A percentile compares a stretch with the other conserved stretches of the same genome.
These are phyloP conservation scores for Rhododendron henanense DNA, from an alignment of 148 eudicot species.

Conservation along the genomic window DNA sequence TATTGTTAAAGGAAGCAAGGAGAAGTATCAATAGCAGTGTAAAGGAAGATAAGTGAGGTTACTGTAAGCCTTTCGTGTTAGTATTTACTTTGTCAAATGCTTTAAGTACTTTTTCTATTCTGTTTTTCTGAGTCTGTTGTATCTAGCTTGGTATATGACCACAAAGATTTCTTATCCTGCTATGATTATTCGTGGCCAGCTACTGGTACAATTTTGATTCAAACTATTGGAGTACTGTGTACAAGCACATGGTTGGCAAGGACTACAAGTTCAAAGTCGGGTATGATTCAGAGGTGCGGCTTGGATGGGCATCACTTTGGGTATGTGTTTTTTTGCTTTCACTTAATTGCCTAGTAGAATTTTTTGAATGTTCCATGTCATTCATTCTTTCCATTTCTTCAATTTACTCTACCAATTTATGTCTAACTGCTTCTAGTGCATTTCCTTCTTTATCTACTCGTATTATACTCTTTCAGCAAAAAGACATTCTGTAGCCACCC, in stretches of 20 bases:
- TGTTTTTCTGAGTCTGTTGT: background rate
- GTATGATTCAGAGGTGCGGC: constrained; percentile 81
- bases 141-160: background rate
- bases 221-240: constrained; percentile 81
- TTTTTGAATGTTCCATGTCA: background rate
- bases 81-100: background rate
- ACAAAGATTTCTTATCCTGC: background rate
- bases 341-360: background rate
- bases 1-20: background rate
- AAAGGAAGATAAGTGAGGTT: background rate
- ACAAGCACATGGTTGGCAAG: constrained; percentile 81
- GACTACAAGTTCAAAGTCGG: constrained; percentile 96
- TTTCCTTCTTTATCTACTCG: background rate
- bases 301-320: constrained; percentile 99
- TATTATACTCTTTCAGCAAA: background rate
- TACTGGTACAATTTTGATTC: constrained; percentile 85
- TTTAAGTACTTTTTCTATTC: background rate
- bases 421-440: background rate
- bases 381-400: background rate
- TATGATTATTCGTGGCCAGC: constrained; percentile 36
- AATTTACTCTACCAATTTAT: constrained; percentile 2
- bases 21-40: background rate
- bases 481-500: background rate
- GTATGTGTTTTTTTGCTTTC: constrained; percentile 34
- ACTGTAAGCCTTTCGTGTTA: background rate